Conservation (phyloP, 352 stramenopile species). For the Pythium dissotocum region DNA sequence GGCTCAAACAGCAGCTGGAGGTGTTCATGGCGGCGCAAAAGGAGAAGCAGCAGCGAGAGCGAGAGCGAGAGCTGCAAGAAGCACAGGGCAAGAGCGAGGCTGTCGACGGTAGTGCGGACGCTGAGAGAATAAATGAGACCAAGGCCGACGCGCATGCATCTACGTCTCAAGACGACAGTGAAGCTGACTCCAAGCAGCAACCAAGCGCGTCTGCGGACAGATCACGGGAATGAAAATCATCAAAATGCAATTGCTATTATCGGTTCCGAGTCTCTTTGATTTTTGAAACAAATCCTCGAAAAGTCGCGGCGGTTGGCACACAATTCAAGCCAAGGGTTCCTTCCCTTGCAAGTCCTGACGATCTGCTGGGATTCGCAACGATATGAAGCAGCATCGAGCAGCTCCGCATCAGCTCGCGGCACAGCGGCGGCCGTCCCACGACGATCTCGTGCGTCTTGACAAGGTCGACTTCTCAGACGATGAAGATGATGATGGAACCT, state of each 20-base stretch:
- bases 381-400: constrained; percentile 29
- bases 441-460: constrained; percentile 85
- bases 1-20: constrained; percentile 70
- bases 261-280: not conserved
- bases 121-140: not conserved
- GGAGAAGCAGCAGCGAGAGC: constrained; percentile 41
- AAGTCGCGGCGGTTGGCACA: constrained; percentile 2
- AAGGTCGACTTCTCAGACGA: constrained; percentile 86
- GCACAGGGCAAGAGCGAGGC: not conserved
- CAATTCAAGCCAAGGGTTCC: not conserved
- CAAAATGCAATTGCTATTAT: not conserved
- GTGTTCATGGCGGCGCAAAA: constrained; percentile 63
- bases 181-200: not conserved
- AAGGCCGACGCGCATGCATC: not conserved
- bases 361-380: not conserved
- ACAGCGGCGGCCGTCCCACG: constrained; percentile 37
- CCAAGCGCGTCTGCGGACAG: not conserved
- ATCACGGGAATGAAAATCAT: constrained; percentile 2
- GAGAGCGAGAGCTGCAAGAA: constrained; percentile 12
- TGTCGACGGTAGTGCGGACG: not conserved
- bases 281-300: constrained; percentile 1
- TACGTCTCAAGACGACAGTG: not conserved
- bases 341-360: not conserved
- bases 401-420: constrained; percentile 29
- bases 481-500: constrained; percentile 83